Conservation (phyloP, 2,329 filamentous ascomycete genomes). For the Penicillium decumbens region DNA sequence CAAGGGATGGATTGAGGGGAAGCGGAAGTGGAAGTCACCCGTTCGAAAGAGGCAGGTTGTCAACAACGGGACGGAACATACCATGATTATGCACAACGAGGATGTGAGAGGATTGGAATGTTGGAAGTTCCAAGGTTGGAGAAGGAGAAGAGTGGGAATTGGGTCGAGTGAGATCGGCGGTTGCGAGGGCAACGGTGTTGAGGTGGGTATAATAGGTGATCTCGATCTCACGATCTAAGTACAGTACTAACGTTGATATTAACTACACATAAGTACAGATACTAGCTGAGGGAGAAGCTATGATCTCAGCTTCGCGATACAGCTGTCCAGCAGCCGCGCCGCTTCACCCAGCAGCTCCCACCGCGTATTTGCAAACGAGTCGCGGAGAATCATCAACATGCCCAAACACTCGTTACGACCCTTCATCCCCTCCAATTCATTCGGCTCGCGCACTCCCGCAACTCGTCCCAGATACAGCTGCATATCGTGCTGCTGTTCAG, state of each 20-base stretch:
- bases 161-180: slow-evolving; percentile 11
- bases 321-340: slow-evolving; percentile 72
- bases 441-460: slow-evolving; percentile 66
- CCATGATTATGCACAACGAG: slow-evolving; percentile 11
- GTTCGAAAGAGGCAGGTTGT: slow-evolving; percentile 10
- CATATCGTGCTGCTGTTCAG: slow-evolving; percentile 73
- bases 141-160: slow-evolving; percentile 1
- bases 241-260: not conserved
- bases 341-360: slow-evolving; percentile 94
- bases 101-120: not conserved
- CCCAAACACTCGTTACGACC: slow-evolving; percentile 81
- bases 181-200: slow-evolving; percentile 21
- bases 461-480: slow-evolving; percentile 68
- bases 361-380: slow-evolving; percentile 73
- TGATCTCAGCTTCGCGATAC: slow-evolving; percentile 58
- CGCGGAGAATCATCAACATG: slow-evolving; percentile 72
- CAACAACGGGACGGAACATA: slow-evolving; percentile 10
- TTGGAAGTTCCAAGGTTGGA: not conserved
- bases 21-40: slow-evolving; percentile 1
- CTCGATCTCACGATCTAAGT: not conserved
- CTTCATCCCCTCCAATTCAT: slow-evolving; percentile 66
- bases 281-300: too few species aligned
- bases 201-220: not conserved
- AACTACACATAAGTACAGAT: not conserved
- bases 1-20: slow-evolving; percentile 1